These are phyloP conservation scores for Solanum tarapatanum DNA, from an alignment of 257 asterid genomes.

Conservation along the genomic window DNA sequence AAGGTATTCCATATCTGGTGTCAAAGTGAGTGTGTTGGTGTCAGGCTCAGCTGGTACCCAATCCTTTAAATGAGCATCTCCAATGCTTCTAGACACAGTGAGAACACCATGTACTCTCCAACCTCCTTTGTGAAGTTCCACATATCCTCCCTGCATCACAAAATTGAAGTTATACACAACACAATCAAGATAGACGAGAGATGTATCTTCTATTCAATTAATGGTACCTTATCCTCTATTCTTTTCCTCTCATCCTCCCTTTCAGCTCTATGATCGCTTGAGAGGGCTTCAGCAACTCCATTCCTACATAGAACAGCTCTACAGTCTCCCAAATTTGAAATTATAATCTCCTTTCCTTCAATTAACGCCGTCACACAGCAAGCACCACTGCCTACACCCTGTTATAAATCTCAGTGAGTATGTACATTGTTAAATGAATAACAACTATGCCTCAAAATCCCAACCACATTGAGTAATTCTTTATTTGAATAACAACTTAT, in stretches of 20 bases:
- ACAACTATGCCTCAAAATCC: not conserved
- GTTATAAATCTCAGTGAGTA: not conserved
- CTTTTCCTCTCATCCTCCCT: conserved; percentile 56
- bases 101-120: conserved; percentile 90
- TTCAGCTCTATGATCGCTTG: conserved; percentile 69
- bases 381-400: conserved; percentile 71
- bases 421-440: not conserved
- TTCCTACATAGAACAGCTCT: conserved; percentile 37
- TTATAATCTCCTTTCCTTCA: conserved; percentile 49
- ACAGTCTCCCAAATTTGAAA: conserved; percentile 82
- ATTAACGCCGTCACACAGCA: conserved; percentile 79
- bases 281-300: conserved; percentile 59
- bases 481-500: not conserved
- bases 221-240: conserved; percentile 58
- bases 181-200: not conserved
- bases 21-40: conserved; percentile 38
- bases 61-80: conserved; percentile 76
- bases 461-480: not conserved
- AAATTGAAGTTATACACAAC: not conserved
- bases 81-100: conserved; percentile 82
- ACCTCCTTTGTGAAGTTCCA: conserved; percentile 66
- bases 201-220: not conserved
- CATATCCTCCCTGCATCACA: conserved; percentile 59
- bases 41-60: conserved; percentile 86
- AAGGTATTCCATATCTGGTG: conserved; percentile 66